Evolutionary conservation across 139 green algal genomes (phyloP).

Genomic region (Eudorina sp.): DNA sequence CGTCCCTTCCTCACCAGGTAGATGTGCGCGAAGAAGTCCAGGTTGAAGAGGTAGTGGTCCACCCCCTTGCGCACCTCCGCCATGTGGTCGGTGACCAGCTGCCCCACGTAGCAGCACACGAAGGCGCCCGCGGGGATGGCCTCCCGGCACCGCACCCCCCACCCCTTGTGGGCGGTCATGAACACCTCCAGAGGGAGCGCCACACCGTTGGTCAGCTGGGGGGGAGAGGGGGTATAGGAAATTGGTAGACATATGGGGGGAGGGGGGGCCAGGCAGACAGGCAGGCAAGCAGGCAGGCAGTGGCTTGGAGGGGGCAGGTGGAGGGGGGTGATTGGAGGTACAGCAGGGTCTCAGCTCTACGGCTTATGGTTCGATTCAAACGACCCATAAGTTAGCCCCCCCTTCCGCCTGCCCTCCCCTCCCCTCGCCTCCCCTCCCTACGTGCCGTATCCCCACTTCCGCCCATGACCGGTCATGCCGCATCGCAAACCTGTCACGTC

Average conservation of each 20-base stretch:
- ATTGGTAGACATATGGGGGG: no score
- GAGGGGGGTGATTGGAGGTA: background rate
- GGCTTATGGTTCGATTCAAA: no score
- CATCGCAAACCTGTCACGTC: no score
- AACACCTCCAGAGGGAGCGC: constrained; percentile 78
- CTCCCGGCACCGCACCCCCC: constrained; percentile 73
- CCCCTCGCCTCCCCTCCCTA: no score
- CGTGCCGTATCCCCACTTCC: no score
- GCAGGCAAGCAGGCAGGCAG: background rate
- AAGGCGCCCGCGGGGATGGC: constrained; percentile 66
- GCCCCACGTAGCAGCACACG: constrained; percentile 71
- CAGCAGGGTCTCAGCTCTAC: no score
- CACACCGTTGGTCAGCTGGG: constrained; percentile 56
- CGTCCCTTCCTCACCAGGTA: background rate
- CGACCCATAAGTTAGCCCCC: no score
- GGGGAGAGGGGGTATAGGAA: background rate
- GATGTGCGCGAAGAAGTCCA: constrained; percentile 66
- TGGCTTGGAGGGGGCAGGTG: no score
- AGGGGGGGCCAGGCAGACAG: background rate
- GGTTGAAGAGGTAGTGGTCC: constrained; percentile 71
- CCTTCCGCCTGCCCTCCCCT: no score
- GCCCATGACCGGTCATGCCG: no score
- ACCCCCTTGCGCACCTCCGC: constrained; percentile 42
- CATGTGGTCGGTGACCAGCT: constrained; percentile 65
- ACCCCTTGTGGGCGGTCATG: constrained; percentile 70